These are phyloP conservation scores for Nothomitra cinnamomea DNA, from an alignment of 2,329 filamentous ascomycete species.

Conservation along the genomic window DNA sequence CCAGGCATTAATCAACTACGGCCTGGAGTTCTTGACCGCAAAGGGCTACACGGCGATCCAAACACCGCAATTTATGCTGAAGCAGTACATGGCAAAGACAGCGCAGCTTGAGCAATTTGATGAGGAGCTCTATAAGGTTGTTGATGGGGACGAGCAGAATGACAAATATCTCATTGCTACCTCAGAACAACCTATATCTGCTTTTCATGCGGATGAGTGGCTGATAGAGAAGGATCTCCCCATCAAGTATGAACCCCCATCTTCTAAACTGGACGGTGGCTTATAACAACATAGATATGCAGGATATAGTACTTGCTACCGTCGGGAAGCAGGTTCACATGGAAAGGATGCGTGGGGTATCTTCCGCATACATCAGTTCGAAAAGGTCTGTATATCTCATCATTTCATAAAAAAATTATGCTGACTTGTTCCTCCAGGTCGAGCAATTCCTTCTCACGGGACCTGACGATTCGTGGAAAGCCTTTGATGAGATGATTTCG, in stretches of 20 bases:
- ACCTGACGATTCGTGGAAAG: conserved; percentile 81
- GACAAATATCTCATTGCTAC: conserved; percentile 78
- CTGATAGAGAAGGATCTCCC: conserved; percentile 68
- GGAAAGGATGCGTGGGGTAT: conserved; percentile 94
- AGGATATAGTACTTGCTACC: conserved; percentile 88
- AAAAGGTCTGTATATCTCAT: conserved; percentile 42
- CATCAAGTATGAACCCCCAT: conserved; percentile 46
- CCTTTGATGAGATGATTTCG: conserved; percentile 83
- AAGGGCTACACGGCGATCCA: conserved; percentile 72
- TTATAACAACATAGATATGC: conserved; percentile 23
- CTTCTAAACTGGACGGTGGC: neutral
- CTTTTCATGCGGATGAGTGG: conserved; percentile 89
- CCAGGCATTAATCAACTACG: conserved; percentile 88
- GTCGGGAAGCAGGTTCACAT: conserved; percentile 85
- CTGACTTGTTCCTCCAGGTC: conserved; percentile 27
- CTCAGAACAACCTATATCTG: conserved; percentile 87
- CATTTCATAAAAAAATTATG: neutral
- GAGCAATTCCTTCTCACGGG: conserved; percentile 70
- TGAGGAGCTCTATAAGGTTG: conserved; percentile 94
- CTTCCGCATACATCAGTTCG: conserved; percentile 95
- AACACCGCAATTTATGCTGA: conserved; percentile 86
- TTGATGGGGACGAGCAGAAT: conserved; percentile 63
- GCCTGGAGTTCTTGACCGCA: conserved; percentile 68
- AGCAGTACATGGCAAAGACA: conserved; percentile 94
- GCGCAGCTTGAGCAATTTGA: conserved; percentile 95